Percentiles rank a stretch among this genome's conserved stretches.
Evolutionary conservation across 2,329 filamentous ascomycete genomes (phyloP).

Genomic region (Colletotrichum viniferum): DNA sequence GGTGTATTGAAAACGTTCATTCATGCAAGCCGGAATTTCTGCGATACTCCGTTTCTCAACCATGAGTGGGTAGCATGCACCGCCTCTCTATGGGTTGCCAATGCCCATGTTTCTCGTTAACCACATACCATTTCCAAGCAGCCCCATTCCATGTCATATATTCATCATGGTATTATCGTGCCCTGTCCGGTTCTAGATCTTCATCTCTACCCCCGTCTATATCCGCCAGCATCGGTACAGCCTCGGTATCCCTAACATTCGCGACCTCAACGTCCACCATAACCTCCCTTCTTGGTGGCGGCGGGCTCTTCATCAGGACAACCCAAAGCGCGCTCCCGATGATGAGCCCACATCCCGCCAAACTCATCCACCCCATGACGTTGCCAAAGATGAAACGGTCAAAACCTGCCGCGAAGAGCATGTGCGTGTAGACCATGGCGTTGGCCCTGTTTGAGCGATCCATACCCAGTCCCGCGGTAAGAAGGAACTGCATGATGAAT

Average conservation of each 20-base stretch:
- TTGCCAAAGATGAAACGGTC: slow-evolving; percentile 59
- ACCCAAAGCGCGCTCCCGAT: slow-evolving; percentile 58
- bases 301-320: slow-evolving; percentile 46
- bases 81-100: not conserved
- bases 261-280: slow-evolving; percentile 37
- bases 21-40: not conserved
- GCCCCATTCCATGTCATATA: not conserved
- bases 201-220: slow-evolving; percentile 30
- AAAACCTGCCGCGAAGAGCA: slow-evolving; percentile 59
- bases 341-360: slow-evolving; percentile 56
- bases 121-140: not conserved
- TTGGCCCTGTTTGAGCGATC: slow-evolving; percentile 68
- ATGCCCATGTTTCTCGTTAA: not conserved
- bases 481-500: slow-evolving; percentile 85
- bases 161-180: not conserved
- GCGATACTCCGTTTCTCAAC: not conserved
- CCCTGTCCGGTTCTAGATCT: slow-evolving; percentile 15
- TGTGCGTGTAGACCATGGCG: slow-evolving; percentile 63
- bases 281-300: slow-evolving; percentile 28
- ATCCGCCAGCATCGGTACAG: slow-evolving; percentile 43
- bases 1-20: not conserved
- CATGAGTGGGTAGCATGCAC: not conserved
- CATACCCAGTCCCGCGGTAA: slow-evolving; percentile 76
- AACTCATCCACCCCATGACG: slow-evolving; percentile 52
- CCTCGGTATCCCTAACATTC: slow-evolving; percentile 37